Base-by-base conservation (phyloP, 1,284 basidiomycete species). In the Ganoderma multipileum region DNA sequence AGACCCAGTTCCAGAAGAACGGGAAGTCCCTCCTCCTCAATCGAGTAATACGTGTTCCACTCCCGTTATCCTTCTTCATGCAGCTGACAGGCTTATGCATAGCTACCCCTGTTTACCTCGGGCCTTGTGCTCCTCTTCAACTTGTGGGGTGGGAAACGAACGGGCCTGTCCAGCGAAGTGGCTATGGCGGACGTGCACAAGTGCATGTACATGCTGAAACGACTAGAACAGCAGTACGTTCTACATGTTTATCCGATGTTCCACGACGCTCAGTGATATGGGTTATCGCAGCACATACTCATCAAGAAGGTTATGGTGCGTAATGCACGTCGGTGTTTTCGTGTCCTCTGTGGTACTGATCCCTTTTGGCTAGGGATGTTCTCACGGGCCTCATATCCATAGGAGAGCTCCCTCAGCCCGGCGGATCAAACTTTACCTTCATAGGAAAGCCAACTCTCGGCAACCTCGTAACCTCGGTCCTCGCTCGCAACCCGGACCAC, bases 91-190 rank as follows among this genome's bases (percentile, higher is more conserved):
- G 4, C 39, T 8, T 38, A 16, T 39, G 18, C 12, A 26, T 70
- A 83, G 80, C 77, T 83, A 54, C 74, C 84, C 9, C 81, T 87
- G 0, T 92, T 91, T 77, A 89, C 89, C 0, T 83, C 90, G 0
- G 89, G 86, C 0, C 85, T 93, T 62, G 87, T 94, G 12, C 81
- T 94, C 3, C 80, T 95, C 54, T 82, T 95, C 71, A 91, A 89
- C 72, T 87, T 94, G n/a, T 95, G 92, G 87, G 89, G 89, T 4
- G 88, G 87, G 7, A 89, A 87, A 74, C 83, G 86, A 61, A 84
- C 87, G n/a, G 87, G 88, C 0, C 77, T 85, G 38, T 79, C 82
- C 5, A 81, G 79, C 0, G 87, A 91, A 66, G 81, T 86, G 0
- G 83, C 84, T 59, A 86, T 92, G 82, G 81, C 81, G 44, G 92